A percentile compares a stretch with the other conserved stretches of the same genome.
phyloP scores from a whole-genome alignment of 148 eudicot genomes.

The Beta vulgaris region DNA sequence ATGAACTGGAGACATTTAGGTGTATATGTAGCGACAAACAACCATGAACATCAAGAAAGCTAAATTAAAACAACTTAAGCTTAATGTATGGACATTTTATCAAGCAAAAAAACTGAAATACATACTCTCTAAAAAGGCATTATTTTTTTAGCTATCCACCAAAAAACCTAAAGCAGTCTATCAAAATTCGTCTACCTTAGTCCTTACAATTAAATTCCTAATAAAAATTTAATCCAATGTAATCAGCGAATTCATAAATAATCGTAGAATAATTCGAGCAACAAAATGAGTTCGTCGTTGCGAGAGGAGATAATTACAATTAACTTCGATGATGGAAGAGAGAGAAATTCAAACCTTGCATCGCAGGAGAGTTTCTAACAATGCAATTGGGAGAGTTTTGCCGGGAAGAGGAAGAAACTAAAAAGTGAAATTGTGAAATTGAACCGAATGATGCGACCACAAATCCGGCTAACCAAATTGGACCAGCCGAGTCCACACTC shows the following conservation, averaged over 20 bases:
- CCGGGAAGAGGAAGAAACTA: background rate
- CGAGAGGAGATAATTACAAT: background rate
- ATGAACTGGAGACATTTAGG: background rate
- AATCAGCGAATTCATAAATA: background rate
- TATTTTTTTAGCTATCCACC: background rate
- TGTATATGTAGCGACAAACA: background rate
- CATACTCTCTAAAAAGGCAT: background rate
- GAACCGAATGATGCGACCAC: background rate
- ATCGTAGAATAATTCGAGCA: background rate
- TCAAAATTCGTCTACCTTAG: background rate
- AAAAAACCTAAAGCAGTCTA: too few species aligned
- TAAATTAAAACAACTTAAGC: background rate
- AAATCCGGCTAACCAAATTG: background rate
- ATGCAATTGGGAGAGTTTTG: background rate
- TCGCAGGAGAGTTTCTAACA: background rate
- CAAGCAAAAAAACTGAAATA: background rate
- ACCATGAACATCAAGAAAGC: background rate
- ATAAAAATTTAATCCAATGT: background rate
- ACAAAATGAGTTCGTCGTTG: background rate
- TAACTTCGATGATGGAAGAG: background rate
- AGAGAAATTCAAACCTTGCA: slow-evolving; percentile 1
- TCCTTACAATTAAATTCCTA: slow-evolving; percentile 3
- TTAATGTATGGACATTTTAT: background rate
- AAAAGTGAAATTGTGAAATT: background rate
- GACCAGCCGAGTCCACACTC: background rate